Evolutionary conservation across 192 early-diverging fungal species (phyloP).

Genomic region (Backusella liffmaniae): DNA sequence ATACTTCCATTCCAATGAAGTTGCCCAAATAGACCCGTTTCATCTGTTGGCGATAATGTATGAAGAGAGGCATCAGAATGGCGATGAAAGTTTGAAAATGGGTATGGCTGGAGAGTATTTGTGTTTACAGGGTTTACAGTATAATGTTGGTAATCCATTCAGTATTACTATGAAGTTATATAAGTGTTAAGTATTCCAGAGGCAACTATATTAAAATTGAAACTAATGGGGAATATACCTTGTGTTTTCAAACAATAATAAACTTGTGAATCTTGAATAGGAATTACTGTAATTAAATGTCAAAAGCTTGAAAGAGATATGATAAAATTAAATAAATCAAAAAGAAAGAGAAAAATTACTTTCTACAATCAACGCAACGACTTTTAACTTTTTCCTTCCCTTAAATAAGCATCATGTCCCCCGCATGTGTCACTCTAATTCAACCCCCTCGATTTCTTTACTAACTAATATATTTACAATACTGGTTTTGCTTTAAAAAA

Average conservation of each 20-base stretch:
- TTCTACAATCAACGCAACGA: background rate
- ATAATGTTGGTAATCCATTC: conserved; percentile 14
- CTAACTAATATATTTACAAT: background rate
- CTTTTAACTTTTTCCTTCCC: background rate
- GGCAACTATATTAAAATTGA: background rate
- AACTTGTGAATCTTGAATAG: background rate
- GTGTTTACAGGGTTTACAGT: background rate
- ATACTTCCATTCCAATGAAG: background rate
- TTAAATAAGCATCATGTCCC: background rate
- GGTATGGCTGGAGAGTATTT: background rate
- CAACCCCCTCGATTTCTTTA: background rate
- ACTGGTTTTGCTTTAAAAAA: background rate
- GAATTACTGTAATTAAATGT: background rate
- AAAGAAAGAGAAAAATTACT: background rate
- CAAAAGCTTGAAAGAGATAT: background rate
- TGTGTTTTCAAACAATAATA: background rate
- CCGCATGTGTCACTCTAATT: background rate
- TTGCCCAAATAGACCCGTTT: background rate
- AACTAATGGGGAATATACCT: background rate
- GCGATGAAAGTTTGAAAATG: background rate
- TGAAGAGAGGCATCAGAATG: background rate
- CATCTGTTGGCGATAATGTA: background rate
- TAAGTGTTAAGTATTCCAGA: background rate
- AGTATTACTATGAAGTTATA: background rate
- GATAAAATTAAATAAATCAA: background rate